Base-by-base conservation (phyloP, 2,329 filamentous ascomycete species). In the Celoporthe dispersa region DNA sequence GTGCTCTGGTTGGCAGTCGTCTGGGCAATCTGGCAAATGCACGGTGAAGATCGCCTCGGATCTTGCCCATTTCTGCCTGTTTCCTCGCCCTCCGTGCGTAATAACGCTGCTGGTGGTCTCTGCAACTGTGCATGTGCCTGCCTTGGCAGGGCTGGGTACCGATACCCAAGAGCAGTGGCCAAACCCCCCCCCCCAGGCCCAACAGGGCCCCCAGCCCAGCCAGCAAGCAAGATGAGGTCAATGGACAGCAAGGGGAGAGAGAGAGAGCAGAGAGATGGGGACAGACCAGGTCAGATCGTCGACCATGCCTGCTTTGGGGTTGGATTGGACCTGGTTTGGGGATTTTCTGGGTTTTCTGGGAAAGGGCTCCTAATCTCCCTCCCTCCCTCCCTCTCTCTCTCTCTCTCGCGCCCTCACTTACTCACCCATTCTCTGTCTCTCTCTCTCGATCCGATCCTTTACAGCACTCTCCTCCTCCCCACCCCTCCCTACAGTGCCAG, bases 21-120 rank as follows among this genome's bases (percentile, higher is more conserved):
- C n/a, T n/a, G n/a, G 44, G 44, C 44, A n/a, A 9, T 48, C n/a
- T 48, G 22, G 44, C 53, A 57, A 28, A 28, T 57, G 25, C 25
- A 16, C 25, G 53, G 53, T 57, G 53, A 31, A 57, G 53, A 57
- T 57, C 53, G 53, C 28, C 53, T 57, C 53, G 28, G 53, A 57
- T 57, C 53, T 57, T 57, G 53, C 25, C 28, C 53, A 57, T 31
- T 57, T 57, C 53, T 57, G 53, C 53, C 51, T 7, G 11, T 57
- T 57, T 57, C 25, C 53, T 57, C 28, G 28, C 12, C 33, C 53
- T 31, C 25, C 53, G 53, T 25, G 44, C 44, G 44, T n/a, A 48
- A 48, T 48, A 48, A 48, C 2, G 22, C 3, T n/a, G n/a, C 22
- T n/a, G 22, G 22, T 48, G 22, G 44, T 11, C n/a, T n/a, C 44